Conservation (phyloP, 2,329 filamentous ascomycete genomes). For the Dryadomyces quercus-mongolicae region DNA sequence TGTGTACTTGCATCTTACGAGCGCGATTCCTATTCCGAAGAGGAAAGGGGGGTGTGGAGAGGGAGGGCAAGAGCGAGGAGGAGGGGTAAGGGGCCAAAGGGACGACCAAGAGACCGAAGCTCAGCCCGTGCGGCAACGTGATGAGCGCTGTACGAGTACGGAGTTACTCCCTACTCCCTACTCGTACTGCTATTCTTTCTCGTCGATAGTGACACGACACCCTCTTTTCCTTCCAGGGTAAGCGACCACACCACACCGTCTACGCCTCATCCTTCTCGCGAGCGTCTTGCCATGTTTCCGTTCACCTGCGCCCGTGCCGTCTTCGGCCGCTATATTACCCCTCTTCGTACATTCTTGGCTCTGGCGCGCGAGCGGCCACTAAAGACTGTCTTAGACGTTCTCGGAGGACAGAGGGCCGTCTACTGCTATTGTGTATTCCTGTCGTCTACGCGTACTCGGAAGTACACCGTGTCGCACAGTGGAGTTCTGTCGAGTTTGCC, state of each 20-base stretch:
- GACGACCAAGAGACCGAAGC: too few relatives aligned
- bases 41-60: slow-evolving; percentile 2
- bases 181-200: background rate
- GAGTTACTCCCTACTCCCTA: too few relatives aligned
- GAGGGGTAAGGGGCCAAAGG: background rate
- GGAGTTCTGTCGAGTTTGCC: too few relatives aligned
- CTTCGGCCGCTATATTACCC: background rate
- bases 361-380: background rate
- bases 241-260: background rate
- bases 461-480: too few relatives aligned
- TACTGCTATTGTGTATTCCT: too few relatives aligned
- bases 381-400: background rate
- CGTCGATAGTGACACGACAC: background rate
- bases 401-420: background rate
- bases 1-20: background rate
- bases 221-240: background rate
- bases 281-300: background rate
- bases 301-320: background rate
- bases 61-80: background rate
- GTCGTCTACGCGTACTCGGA: too few relatives aligned
- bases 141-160: background rate
- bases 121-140: background rate
- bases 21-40: background rate
- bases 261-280: background rate
- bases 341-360: background rate